phyloP scores from a whole-genome alignment of 2,329 filamentous ascomycete species.

The Penicillium psychrosexuale region DNA sequence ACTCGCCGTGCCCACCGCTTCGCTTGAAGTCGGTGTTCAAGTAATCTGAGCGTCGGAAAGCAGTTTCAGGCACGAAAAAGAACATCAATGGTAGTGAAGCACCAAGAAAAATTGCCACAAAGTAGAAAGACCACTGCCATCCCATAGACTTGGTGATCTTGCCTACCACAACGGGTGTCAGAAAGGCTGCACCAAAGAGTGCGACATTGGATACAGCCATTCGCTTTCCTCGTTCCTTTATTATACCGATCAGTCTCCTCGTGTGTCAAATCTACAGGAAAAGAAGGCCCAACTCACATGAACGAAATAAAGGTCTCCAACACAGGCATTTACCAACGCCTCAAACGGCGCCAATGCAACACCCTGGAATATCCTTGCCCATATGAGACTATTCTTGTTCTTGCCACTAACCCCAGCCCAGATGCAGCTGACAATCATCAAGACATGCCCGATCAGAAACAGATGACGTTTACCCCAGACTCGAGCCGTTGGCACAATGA shows the following conservation, averaged over 20 bases:
- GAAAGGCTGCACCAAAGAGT: slow-evolving; percentile 68
- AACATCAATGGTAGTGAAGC: slow-evolving; percentile 67
- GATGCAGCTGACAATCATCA: slow-evolving; percentile 69
- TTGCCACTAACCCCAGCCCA: slow-evolving; percentile 72
- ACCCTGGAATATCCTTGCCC: slow-evolving; percentile 79
- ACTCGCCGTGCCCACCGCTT: slow-evolving; percentile 26
- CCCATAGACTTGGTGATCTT: slow-evolving; percentile 73
- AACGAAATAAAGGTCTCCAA: slow-evolving; percentile 88
- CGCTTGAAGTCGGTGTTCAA: slow-evolving; percentile 67
- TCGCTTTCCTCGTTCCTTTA: slow-evolving; percentile 68
- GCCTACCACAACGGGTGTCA: slow-evolving; percentile 86
- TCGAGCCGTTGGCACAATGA: slow-evolving; percentile 82
- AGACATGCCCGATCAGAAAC: slow-evolving; percentile 71
- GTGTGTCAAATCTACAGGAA: background rate
- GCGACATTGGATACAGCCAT: slow-evolving; percentile 78
- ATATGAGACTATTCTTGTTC: slow-evolving; percentile 70
- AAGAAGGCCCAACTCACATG: slow-evolving; percentile 56
- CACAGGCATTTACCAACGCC: slow-evolving; percentile 79
- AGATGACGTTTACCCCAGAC: slow-evolving; percentile 92
- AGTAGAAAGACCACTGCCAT: slow-evolving; percentile 87
- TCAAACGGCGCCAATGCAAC: slow-evolving; percentile 86
- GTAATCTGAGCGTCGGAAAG: slow-evolving; percentile 63
- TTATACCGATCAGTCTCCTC: background rate
- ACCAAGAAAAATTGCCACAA: slow-evolving; percentile 79
- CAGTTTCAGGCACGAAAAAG: slow-evolving; percentile 80